phyloP scores from a whole-genome alignment of 2,329 filamentous ascomycete species.

The Fusarium chuoi region DNA sequence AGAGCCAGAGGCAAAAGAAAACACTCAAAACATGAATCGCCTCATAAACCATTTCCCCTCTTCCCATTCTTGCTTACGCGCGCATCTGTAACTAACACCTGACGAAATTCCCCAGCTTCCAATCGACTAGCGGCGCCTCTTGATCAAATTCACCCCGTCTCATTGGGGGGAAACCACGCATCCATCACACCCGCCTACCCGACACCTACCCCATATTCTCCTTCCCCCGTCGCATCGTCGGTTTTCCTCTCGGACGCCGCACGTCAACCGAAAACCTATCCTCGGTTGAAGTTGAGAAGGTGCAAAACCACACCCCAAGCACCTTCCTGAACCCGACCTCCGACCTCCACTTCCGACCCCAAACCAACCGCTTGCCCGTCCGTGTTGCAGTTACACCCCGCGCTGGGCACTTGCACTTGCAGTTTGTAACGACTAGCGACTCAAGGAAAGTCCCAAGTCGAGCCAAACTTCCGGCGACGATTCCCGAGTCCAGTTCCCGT shows the following conservation, averaged over 20 bases:
- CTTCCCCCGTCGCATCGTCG: constrained; percentile 38
- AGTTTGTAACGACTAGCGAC: constrained; percentile 4
- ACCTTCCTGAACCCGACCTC: constrained; percentile 24
- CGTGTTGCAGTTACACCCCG: constrained; percentile 18
- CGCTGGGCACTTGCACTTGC: constrained; percentile 25
- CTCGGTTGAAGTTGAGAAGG: constrained; percentile 36
- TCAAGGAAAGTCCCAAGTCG: constrained; percentile 3
- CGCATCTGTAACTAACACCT: constrained; percentile 25
- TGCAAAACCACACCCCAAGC: constrained; percentile 17
- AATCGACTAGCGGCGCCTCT: constrained; percentile 37
- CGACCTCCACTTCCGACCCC: constrained; percentile 29
- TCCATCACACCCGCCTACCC: background rate
- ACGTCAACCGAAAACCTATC: constrained; percentile 40
- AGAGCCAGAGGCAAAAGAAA: constrained; percentile 1
- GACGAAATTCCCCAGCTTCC: constrained; percentile 38
- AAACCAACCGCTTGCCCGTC: constrained; percentile 27
- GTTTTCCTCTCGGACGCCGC: constrained; percentile 44
- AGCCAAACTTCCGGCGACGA: constrained; percentile 36
- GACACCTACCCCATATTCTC: constrained; percentile 33
- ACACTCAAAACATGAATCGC: constrained; percentile 22
- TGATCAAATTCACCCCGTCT: constrained; percentile 44
- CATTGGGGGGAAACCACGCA: constrained; percentile 38
- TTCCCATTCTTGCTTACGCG: constrained; percentile 11
- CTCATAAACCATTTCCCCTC: constrained; percentile 25
- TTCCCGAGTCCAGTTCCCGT: constrained; percentile 37